Base-by-base conservation (phyloP, 345 rosid genomes). In the Lepidium africanum region DNA sequence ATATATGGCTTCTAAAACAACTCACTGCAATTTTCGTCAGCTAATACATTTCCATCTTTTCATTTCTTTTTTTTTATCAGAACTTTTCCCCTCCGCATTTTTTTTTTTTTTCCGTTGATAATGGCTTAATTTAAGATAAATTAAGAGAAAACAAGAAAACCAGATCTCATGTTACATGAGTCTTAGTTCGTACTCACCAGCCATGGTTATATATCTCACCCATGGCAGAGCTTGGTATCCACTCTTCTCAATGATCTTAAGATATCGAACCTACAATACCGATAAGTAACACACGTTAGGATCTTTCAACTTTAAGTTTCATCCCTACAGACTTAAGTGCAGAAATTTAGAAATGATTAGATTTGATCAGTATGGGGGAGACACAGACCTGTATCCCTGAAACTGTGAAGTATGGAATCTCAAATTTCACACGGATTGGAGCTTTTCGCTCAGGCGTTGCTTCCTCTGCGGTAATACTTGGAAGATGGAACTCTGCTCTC, bases 121-220 rank as follows among this genome's bases (percentile, higher is more conserved):
- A 10, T 33, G 67, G 49, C 61, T 58, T 59, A 52, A 42, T 52
- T 23, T 25, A 25, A 25, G 27, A 25, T 25, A 25, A 25, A 25
- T 25, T 3, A 53, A 10, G 37, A 16, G 13, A 35, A 16, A 19
- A 10, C 1, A 17, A 59, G n/a, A 2, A 59, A 48, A 15, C 43
- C 5, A 74, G 46, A 53, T 54, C 74, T 49, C 78, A 75, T 25
- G 5, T 82, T 77, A 86, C 72, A 87, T 77, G 71, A 93, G 94
- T 71, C 99, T 78, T 42, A 91, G 83, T 72, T 94, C 97, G 56
- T 94, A 94, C 76, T 94, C 99, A 36, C 97, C 99, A 61, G 96
- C 99, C 97, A 86, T 94, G 33, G 99, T 91, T 75, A 94, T 94
- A 82, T 91, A 94, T 73, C 99, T 85, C 67, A 91, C 97, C 99